These are phyloP conservation scores for Wickerhamiella occidentalis DNA, from an alignment of 805 yeast species.

Conservation along the genomic window DNA sequence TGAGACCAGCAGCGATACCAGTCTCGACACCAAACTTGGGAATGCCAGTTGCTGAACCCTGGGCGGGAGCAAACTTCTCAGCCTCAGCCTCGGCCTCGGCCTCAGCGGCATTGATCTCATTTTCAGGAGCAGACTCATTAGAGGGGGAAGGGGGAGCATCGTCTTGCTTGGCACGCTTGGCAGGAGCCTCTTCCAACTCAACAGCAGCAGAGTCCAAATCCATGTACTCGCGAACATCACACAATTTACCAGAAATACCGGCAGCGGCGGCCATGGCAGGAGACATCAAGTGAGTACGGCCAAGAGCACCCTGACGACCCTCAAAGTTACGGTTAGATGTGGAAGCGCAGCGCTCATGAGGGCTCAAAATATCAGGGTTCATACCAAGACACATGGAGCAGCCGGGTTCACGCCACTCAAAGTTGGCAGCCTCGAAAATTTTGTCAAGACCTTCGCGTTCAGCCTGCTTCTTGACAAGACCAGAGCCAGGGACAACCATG, in stretches of 20 bases:
- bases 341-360: slow-evolving; percentile 96
- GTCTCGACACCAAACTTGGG: slow-evolving; percentile 63
- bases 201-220: slow-evolving; percentile 18
- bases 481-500: slow-evolving; percentile 95
- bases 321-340: slow-evolving; percentile 98
- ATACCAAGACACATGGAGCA: slow-evolving; percentile 99
- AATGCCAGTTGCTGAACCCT: slow-evolving; percentile 42
- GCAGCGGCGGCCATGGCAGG: slow-evolving; percentile 99
- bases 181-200: slow-evolving; percentile 25
- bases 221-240: slow-evolving; percentile 78
- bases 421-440: slow-evolving; percentile 83
- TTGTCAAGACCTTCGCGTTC: slow-evolving; percentile 91
- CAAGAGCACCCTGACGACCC: slow-evolving; percentile 95
- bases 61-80: slow-evolving; percentile 25
- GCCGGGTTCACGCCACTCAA: slow-evolving; percentile 99
- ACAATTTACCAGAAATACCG: slow-evolving; percentile 77
- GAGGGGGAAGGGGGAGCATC: slow-evolving; percentile 24
- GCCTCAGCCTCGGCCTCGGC: slow-evolving; percentile 29
- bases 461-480: slow-evolving; percentile 85
- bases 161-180: slow-evolving; percentile 30
- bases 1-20: slow-evolving; percentile 88
- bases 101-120: slow-evolving; percentile 30
- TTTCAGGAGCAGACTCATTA: slow-evolving; percentile 4
- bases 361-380: slow-evolving; percentile 95
- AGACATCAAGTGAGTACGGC: slow-evolving; percentile 94